These are phyloP conservation scores for Poteriospumella lacustris DNA, from an alignment of 108 stramenopile genomes.

Conservation along the genomic window DNA sequence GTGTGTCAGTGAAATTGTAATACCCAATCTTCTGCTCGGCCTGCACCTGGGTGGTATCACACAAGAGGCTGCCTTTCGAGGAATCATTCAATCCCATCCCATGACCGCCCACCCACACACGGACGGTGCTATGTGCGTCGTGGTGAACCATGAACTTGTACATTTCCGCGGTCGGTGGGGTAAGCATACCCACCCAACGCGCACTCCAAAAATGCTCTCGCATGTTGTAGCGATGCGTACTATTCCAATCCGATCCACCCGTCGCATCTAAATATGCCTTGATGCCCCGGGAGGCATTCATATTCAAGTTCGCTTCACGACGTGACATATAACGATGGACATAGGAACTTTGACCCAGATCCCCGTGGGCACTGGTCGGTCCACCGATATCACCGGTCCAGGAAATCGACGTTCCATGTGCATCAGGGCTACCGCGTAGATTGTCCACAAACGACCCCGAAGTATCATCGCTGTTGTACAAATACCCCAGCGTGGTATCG, in stretches of 20 bases:
- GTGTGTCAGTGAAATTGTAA: slow-evolving; percentile 21
- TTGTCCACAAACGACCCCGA: not conserved
- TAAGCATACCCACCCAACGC: slow-evolving; percentile 9
- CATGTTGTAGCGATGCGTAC: not conserved
- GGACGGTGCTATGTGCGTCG: not conserved
- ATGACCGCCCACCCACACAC: slow-evolving; percentile 2
- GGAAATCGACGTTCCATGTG: not conserved
- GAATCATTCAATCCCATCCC: not conserved
- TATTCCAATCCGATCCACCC: not conserved
- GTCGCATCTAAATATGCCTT: no score
- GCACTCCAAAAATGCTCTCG: slow-evolving; percentile 23
- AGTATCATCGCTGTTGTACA: not conserved
- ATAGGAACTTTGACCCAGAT: slow-evolving; percentile 10
- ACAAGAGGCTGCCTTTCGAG: not conserved
- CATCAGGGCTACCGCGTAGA: not conserved
- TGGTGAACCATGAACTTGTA: not conserved
- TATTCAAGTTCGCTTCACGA: not conserved
- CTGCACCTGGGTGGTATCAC: not conserved
- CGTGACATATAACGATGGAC: not conserved
- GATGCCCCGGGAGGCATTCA: no score
- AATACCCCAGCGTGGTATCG: slow-evolving; percentile 3
- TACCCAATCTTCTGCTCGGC: not conserved
- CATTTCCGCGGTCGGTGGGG: not conserved
- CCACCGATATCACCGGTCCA: slow-evolving; percentile 31
- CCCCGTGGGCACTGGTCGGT: not conserved